Base-by-base conservation (phyloP, 176 grass and related monocot species). In the Carex scoparia region DNA sequence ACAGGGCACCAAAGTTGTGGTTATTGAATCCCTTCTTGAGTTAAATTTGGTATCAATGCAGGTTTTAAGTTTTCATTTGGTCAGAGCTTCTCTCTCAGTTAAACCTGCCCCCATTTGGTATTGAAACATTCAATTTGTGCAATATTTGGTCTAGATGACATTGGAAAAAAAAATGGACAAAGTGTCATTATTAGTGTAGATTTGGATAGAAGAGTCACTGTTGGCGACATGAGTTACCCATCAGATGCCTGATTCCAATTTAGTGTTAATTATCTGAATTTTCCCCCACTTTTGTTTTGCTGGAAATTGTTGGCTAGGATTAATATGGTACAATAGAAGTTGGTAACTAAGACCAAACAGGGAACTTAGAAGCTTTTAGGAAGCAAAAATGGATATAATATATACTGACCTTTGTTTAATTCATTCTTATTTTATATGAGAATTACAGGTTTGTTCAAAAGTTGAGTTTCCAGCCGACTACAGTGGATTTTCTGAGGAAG, bases 401-500 rank as follows among this genome's bases (percentile, higher is more conserved):
- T 16, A 32, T 58, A 57, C 30, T 79, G 74, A 35, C 28, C 8
- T 18, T 53, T 74, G 42, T 74, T 19, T 51, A 79, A 57, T 33
- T 79, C 12, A 55, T 79, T 79, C 5, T 58, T 78, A 35, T 78
- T 78, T 79, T 35, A 35, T 56, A 56, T n/a, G 11, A 79, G 5
- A 79, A 35, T 79, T 77, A 57, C 88, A 99, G 96, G 96, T 99
- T 49, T 95, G 91, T 88, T 92, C 69, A 75, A 93, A 91, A 85
- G 93, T 95, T 91, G 93, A 99, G 90, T 99, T 92, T 84, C 96
- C 96, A 80, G 90, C 92, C 61, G 90, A 88, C 51, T 99, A 91
- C 49, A 67, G 86, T 33, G 86, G 87, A 46, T 89, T 95, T 81
- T 95, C 96, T 15, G 91, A 99, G 72, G 96, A 99, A 86, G 93